Evolutionary conservation across 768 basidiomycete species (phyloP), one percentile per base, ranked within the genome.

Genomic region (Lentinula guzmanii): DNA sequence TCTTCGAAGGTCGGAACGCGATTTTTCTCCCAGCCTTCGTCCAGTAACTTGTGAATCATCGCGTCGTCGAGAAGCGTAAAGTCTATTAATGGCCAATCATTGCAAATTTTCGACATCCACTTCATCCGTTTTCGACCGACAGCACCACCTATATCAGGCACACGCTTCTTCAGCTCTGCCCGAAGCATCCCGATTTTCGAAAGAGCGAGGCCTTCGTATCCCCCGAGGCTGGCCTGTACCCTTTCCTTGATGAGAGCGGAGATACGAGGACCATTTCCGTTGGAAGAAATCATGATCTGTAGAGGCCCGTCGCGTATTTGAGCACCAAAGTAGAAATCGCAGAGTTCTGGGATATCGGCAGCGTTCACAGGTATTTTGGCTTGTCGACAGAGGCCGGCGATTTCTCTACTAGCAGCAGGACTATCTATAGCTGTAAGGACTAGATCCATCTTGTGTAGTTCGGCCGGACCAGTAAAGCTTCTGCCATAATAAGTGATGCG

Each of bases 261-360:
- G 69, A 98, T 80, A 69, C 91, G 88, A 1, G 97, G 97, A 11
- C 93, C 91, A 67, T 91, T 87, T 35, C 97, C 97, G 63, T 92
- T 92, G 3, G 97, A 98, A 16, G 93, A 95, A 56, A 99, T 86
- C 90, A 98, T 90, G 65, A 99, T 86, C 74, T 97, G 95, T 24
- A 99, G 76, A 0, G 95, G 92, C 0, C 96, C 95, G 63, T 87
- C 82, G 34, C 93, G 87, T 62, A 98, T 86, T 71, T 93, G 91
- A 3, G 93, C 90, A 54, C 97, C 97, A 75, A 98, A 99, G 79
- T 95, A 98, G 70, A 99, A 99, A 74, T 99, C 96, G 79, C 97
- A 99, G 46, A 87, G 84, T 48, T 91, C 86, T 2, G 97, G 97
- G 62, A 98, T 90, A 76, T 99, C 96, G 42, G 97, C 97, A 63